Evolutionary conservation across 176 grass and related monocot genomes (phyloP).

Genomic region (Juncus inflexus): DNA sequence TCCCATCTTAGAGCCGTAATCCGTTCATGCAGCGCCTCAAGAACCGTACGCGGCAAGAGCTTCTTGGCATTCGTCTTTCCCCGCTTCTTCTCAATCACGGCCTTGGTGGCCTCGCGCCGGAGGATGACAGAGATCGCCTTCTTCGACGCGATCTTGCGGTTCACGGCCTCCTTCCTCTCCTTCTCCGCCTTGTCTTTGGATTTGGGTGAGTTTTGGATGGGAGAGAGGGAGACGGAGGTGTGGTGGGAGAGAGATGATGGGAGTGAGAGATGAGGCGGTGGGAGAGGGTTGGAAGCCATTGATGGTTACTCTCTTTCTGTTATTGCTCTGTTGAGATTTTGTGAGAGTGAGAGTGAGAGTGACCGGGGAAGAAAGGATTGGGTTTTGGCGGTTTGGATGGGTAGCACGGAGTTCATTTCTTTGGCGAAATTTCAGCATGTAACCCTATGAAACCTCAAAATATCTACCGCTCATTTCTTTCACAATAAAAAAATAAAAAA

Average conservation of each 20-base stretch:
- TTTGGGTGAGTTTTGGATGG: background rate
- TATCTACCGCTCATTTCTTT: no score
- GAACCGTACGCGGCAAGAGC: constrained; percentile 80
- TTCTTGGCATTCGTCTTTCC: constrained; percentile 54
- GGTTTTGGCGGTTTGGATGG: no score
- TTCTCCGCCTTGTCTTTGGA: constrained; percentile 26
- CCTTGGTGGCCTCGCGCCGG: constrained; percentile 84
- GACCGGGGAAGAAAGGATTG: background rate
- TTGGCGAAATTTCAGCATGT: no score
- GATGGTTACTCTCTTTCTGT: no score
- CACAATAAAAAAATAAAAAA: no score
- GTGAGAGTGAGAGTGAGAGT: background rate
- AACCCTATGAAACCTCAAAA: no score
- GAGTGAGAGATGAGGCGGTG: constrained; percentile 5
- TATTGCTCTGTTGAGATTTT: no score
- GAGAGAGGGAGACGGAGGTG: background rate
- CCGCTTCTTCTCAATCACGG: constrained; percentile 77
- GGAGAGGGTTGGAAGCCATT: constrained; percentile 11
- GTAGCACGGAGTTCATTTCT: no score
- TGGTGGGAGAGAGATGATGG: constrained; percentile 24
- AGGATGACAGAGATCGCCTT: constrained; percentile 89
- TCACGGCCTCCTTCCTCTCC: constrained; percentile 70
- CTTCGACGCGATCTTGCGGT: constrained; percentile 73
- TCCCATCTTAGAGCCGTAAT: constrained; percentile 72
- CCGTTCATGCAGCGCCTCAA: constrained; percentile 86